Evolutionary conservation across 2,329 filamentous ascomycete species (phyloP).

Genomic region (Fusarium albosuccineum): DNA sequence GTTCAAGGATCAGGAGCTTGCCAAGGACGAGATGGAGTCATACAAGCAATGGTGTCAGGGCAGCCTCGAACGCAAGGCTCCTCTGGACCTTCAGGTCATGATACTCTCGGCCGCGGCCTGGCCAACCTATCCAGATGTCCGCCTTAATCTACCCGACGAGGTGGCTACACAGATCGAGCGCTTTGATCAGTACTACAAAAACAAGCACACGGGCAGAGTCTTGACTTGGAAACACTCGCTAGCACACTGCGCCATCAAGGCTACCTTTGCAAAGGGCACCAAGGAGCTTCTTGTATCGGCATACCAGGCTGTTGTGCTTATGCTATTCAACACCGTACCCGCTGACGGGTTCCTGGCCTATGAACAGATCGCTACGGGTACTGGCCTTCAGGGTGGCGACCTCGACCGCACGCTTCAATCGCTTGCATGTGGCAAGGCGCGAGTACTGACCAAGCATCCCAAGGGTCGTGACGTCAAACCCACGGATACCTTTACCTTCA

Average conservation of each 20-base stretch:
- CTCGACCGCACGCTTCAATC: conserved; percentile 93
- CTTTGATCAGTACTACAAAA: conserved; percentile 89
- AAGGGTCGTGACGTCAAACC: conserved; percentile 83
- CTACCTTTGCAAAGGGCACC: conserved; percentile 80
- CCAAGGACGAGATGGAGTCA: conserved; percentile 90
- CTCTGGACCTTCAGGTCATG: conserved; percentile 80
- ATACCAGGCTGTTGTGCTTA: conserved; percentile 90
- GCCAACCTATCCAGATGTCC: conserved; percentile 86
- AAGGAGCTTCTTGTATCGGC: conserved; percentile 94
- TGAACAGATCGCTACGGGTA: conserved; percentile 78
- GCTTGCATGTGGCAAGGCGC: conserved; percentile 89
- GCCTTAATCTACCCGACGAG: conserved; percentile 79
- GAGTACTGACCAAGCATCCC: conserved; percentile 87
- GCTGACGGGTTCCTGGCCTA: conserved; percentile 77
- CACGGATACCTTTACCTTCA: conserved; percentile 88
- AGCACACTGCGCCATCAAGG: conserved; percentile 89
- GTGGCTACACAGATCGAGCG: conserved; percentile 82
- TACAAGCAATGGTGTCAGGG: conserved; percentile 79
- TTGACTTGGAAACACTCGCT: conserved; percentile 93
- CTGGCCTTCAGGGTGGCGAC: conserved; percentile 80
- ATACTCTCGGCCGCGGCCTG: conserved; percentile 93
- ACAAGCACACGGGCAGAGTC: conserved; percentile 88
- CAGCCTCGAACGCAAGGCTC: conserved; percentile 60
- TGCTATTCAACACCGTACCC: conserved; percentile 84
- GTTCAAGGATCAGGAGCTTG: conserved; percentile 98